Evolutionary conservation across 2,329 filamentous ascomycete genomes (phyloP).

Genomic region (Whalleya microplaca): DNA sequence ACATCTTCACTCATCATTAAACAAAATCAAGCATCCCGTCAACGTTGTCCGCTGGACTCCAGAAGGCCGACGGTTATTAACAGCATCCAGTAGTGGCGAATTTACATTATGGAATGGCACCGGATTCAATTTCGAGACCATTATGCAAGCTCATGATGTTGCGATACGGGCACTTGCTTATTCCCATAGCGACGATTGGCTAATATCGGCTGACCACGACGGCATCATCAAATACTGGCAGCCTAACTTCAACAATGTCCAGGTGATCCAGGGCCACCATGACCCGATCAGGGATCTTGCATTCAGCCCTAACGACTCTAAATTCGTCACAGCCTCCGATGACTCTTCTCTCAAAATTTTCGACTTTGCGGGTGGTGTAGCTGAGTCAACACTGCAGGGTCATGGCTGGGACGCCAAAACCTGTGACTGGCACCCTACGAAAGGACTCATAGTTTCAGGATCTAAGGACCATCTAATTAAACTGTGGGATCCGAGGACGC

Average conservation of each 20-base stretch:
- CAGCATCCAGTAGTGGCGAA: slow-evolving; percentile 93
- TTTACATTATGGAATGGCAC: slow-evolving; percentile 99
- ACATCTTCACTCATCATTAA: slow-evolving; percentile 95
- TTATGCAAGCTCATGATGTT: slow-evolving; percentile 95
- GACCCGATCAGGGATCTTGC: slow-evolving; percentile 90
- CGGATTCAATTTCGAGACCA: slow-evolving; percentile 98
- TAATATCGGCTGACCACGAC: slow-evolving; percentile 93
- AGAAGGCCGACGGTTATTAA: slow-evolving; percentile 87
- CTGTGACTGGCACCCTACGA: slow-evolving; percentile 96
- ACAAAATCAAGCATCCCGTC: slow-evolving; percentile 97
- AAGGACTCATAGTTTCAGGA: slow-evolving; percentile 90
- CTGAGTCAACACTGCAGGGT: slow-evolving; percentile 84
- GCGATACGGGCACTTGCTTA: slow-evolving; percentile 83
- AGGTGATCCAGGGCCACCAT: slow-evolving; percentile 87
- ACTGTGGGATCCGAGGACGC: slow-evolving; percentile 94
- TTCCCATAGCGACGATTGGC: slow-evolving; percentile 95
- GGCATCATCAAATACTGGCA: slow-evolving; percentile 98
- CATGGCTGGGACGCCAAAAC: slow-evolving; percentile 98
- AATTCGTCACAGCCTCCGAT: slow-evolving; percentile 95
- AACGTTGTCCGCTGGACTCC: slow-evolving; percentile 98
- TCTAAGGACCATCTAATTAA: slow-evolving; percentile 98
- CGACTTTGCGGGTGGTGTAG: slow-evolving; percentile 85
- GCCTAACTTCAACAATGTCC: slow-evolving; percentile 98
- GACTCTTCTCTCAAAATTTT: slow-evolving; percentile 94
- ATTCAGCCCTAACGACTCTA: slow-evolving; percentile 91